Base-by-base conservation (phyloP, 805 yeast genomes). In the Candida mattraensis region DNA sequence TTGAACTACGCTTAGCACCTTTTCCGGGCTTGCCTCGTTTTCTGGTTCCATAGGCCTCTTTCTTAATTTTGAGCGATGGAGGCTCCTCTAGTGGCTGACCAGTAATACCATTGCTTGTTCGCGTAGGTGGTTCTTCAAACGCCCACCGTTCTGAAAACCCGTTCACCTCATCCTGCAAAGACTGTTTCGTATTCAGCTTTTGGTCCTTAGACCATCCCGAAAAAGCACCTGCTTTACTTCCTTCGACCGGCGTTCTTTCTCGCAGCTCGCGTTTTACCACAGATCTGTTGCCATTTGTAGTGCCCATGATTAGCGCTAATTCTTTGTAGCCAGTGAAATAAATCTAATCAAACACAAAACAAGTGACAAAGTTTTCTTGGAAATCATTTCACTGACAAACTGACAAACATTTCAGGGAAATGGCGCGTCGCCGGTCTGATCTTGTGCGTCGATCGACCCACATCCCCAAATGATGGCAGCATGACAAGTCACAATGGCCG, bases 51-150 rank as follows among this genome's bases (percentile, higher is more conserved):
- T 72, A 56, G 12, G 78, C 65, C 29, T 77, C 83, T 44, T 71
- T 76, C 50, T 72, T 76, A 23, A 75, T 63, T 50, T 75, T 80
- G 3, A 67, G 59, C 12, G 77, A 74, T 7, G 96, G 96, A 5
- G 70, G 69, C n/a, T 75, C 69, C 45, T 78, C 86, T 35, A 87
- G 60, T 3, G 93, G 83, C 25, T 78, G 67, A 2, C 96, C 96
- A 0, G 91, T 81, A 24, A 77, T 76, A 26, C 85, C 78, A 8
- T 63, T 56, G 0, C 83, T 78, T 23, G 67, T 72, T 1, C 76
- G 72, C 21, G 69, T 56, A 12, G 67, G 69, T 3, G 89, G 88
- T 49, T 86, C 93, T 14, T 64, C 56, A 59, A 78, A 76, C 19
- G 24, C 35, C 31, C 39, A 33, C n/a, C 33, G 16, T 6, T 20